These are phyloP conservation scores for Sphagnum fallax DNA, from an alignment of 228 moss, liverwort and hornwort species.

Conservation along the genomic window DNA sequence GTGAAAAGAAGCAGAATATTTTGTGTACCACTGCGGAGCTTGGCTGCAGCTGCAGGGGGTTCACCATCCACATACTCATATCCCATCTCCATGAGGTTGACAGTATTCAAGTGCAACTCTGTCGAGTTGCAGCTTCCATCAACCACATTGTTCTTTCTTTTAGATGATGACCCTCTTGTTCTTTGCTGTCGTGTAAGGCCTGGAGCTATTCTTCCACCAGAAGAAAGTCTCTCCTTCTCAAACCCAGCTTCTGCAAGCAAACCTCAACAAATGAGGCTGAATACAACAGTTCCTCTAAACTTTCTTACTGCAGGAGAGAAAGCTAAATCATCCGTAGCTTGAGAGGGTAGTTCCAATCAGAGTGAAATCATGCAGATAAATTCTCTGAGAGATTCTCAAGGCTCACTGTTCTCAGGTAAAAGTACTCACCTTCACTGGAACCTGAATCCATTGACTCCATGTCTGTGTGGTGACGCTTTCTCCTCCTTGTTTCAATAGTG, in stretches of 20 bases:
- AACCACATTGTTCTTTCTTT: slow-evolving; percentile 61
- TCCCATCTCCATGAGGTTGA: slow-evolving; percentile 73
- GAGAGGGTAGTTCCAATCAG: too few species aligned
- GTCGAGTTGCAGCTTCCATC: slow-evolving; percentile 54
- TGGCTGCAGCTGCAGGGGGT: slow-evolving; percentile 99
- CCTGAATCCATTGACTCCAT: slow-evolving; percentile 88
- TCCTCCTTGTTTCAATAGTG: slow-evolving; percentile 50
- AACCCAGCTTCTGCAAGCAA: slow-evolving; percentile 65
- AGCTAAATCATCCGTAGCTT: too few species aligned
- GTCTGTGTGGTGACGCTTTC: slow-evolving; percentile 79
- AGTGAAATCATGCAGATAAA: too few species aligned
- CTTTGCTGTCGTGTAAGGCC: slow-evolving; percentile 81
- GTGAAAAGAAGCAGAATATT: too few species aligned
- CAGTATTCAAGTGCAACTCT: slow-evolving; percentile 75
- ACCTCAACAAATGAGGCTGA: not conserved
- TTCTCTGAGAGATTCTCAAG: too few species aligned
- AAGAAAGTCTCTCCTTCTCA: slow-evolving; percentile 59
- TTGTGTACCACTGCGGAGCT: slow-evolving; percentile 87
- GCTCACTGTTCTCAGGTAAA: too few species aligned
- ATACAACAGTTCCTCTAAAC: too few species aligned
- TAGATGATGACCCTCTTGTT: slow-evolving; percentile 64
- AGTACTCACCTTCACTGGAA: slow-evolving; percentile 46
- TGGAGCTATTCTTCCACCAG: slow-evolving; percentile 53
- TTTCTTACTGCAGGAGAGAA: too few species aligned
- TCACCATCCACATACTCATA: slow-evolving; percentile 91